phyloP scores from a whole-genome alignment of 345 rosid species.

The Psidium friedrichsthalianum region DNA sequence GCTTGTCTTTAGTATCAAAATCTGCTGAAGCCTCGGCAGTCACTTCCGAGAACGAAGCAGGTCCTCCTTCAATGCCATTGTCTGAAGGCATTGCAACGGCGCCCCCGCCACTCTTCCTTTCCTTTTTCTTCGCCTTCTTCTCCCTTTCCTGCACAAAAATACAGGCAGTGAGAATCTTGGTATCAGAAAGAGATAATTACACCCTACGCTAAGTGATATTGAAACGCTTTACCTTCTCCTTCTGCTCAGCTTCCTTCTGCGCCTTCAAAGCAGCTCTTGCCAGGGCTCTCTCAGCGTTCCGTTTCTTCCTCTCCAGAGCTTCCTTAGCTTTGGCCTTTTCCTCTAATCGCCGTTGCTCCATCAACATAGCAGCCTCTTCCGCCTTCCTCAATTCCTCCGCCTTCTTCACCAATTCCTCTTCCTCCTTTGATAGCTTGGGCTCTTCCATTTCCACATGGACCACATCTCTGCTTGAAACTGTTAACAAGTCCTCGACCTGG shows the following conservation, averaged over 20 bases:
- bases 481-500: slow-evolving; percentile 9
- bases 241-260: slow-evolving; percentile 68
- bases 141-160: slow-evolving; percentile 53
- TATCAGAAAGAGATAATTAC: background rate
- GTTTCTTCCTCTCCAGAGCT: slow-evolving; percentile 69
- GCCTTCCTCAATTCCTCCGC: slow-evolving; percentile 63
- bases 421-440: slow-evolving; percentile 52
- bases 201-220: background rate
- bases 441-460: slow-evolving; percentile 27
- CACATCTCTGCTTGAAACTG: slow-evolving; percentile 30
- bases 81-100: slow-evolving; percentile 6
- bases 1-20: slow-evolving; percentile 22
- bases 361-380: slow-evolving; percentile 48
- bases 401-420: slow-evolving; percentile 59
- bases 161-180: background rate
- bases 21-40: slow-evolving; percentile 25
- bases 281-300: slow-evolving; percentile 59
- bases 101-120: slow-evolving; percentile 24
- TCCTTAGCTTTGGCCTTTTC: slow-evolving; percentile 74
- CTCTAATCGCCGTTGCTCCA: slow-evolving; percentile 59
- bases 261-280: slow-evolving; percentile 62
- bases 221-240: slow-evolving; percentile 45
- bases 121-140: slow-evolving; percentile 73
- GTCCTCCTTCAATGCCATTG: slow-evolving; percentile 14
- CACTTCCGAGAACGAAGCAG: slow-evolving; percentile 16